phyloP scores from a whole-genome alignment of 2,329 filamentous ascomycete species.

The Pseudogymnoascus sp. region DNA sequence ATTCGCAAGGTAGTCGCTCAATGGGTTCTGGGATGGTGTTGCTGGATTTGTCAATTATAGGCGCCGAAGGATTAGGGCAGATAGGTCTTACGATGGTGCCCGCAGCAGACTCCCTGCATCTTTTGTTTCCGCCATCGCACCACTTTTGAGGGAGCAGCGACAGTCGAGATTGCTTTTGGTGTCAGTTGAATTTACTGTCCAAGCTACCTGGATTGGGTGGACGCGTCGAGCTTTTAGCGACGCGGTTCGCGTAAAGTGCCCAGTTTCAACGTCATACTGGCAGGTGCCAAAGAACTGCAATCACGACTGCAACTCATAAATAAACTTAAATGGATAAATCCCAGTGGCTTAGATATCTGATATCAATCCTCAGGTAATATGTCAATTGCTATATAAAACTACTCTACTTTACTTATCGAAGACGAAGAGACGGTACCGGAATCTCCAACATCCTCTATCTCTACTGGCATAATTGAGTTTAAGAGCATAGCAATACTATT shows the following conservation, averaged over 20 bases:
- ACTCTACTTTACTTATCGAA: background rate
- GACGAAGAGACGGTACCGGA: background rate
- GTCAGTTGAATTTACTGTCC: background rate
- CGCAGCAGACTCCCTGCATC: conserved; percentile 34
- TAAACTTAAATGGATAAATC: background rate
- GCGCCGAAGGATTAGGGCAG: conserved; percentile 3
- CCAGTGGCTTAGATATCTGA: background rate
- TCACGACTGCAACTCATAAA: background rate
- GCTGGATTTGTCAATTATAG: conserved; percentile 18
- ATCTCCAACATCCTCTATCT: background rate
- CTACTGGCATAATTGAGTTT: background rate
- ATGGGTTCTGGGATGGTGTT: conserved; percentile 33
- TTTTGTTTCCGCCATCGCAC: conserved; percentile 17
- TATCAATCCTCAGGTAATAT: background rate
- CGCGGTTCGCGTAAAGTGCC: conserved; percentile 8
- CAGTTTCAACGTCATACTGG: background rate
- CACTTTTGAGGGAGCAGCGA: background rate
- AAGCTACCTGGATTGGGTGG: background rate
- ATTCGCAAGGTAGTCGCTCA: conserved; percentile 50
- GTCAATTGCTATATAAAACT: background rate
- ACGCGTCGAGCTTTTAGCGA: conserved; percentile 6
- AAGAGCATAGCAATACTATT: background rate
- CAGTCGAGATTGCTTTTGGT: background rate
- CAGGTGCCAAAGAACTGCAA: background rate
- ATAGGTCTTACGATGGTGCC: conserved; percentile 38